These are phyloP conservation scores for Cercospora sp. DNA, from an alignment of 2,329 filamentous ascomycete species.

Conservation along the genomic window DNA sequence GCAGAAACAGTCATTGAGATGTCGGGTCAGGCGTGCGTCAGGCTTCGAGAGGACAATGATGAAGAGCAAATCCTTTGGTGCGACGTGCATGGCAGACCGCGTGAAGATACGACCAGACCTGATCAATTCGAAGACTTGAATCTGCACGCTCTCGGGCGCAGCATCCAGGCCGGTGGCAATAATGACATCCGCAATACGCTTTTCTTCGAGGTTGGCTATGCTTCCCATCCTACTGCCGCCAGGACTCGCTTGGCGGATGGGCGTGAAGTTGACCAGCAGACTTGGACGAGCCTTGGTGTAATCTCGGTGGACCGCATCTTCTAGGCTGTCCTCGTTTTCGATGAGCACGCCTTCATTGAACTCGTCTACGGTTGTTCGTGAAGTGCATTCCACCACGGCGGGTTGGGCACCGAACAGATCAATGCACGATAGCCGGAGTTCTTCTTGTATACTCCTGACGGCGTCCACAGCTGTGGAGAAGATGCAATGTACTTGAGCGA, in stretches of 20 bases:
- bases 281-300: constrained; percentile 10
- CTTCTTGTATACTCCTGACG: constrained; percentile 28
- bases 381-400: constrained; percentile 70
- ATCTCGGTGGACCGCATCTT: constrained; percentile 13
- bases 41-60: constrained; percentile 61
- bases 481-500: constrained; percentile 83
- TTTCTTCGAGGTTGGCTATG: constrained; percentile 45
- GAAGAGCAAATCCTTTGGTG: constrained; percentile 77
- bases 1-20: constrained; percentile 76
- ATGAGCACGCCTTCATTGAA: constrained; percentile 71
- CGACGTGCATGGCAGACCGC: constrained; percentile 68
- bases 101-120: constrained; percentile 77
- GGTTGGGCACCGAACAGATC: constrained; percentile 72
- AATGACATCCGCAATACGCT: constrained; percentile 74
- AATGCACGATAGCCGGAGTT: constrained; percentile 62
- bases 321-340: constrained; percentile 31
- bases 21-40: constrained; percentile 41
- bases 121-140: constrained; percentile 76
- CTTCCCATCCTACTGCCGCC: constrained; percentile 26
- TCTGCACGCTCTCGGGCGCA: constrained; percentile 74
- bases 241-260: constrained; percentile 18
- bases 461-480: constrained; percentile 66
- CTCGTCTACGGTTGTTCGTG: constrained; percentile 74
- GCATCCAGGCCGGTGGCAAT: constrained; percentile 77
- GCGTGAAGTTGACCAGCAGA: constrained; percentile 22